Percentiles rank a stretch among this genome's conserved stretches.
Evolutionary conservation across 2,329 filamentous ascomycete genomes (phyloP).

Genomic region (Alternaria sp.): DNA sequence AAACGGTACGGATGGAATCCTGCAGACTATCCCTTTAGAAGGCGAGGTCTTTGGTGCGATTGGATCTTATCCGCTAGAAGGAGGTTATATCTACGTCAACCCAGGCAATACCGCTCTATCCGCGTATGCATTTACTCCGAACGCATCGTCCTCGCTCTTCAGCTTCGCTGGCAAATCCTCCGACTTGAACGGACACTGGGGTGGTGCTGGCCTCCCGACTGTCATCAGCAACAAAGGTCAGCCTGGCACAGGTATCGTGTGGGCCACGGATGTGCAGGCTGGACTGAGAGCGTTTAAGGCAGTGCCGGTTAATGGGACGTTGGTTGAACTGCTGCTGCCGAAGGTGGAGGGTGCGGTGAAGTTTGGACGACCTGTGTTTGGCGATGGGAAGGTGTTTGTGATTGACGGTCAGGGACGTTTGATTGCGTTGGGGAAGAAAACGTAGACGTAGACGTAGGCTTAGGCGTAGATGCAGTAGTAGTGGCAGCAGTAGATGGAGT

Average conservation of each 20-base stretch:
- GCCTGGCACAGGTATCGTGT: conserved; percentile 34
- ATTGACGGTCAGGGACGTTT: conserved; percentile 23
- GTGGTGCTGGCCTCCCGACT: conserved; percentile 44
- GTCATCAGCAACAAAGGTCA: conserved; percentile 50
- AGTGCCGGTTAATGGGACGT: conserved; percentile 47
- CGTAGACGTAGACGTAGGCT: background rate
- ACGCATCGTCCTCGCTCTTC: conserved; percentile 29
- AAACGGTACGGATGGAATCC: conserved; percentile 24
- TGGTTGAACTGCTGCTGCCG: conserved; percentile 46
- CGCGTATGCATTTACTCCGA: conserved; percentile 34
- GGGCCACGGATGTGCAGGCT: conserved; percentile 50
- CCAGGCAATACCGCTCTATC: conserved; percentile 34
- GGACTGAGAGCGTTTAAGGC: conserved; percentile 51
- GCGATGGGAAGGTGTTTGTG: conserved; percentile 38
- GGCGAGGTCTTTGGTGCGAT: conserved; percentile 30
- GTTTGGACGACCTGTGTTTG: conserved; percentile 51
- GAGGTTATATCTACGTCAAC: conserved; percentile 40
- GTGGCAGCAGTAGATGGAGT: background rate
- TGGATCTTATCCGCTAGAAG: conserved; percentile 32
- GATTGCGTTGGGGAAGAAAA: conserved; percentile 11
- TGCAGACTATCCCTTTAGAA: conserved; percentile 29
- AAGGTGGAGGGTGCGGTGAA: conserved; percentile 49
- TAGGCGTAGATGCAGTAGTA: background rate
- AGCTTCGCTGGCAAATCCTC: conserved; percentile 36
- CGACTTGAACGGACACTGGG: conserved; percentile 30